These are phyloP conservation scores for Hippophae rhamnoides DNA, from an alignment of 306 rosid genomes.

Conservation along the genomic window DNA sequence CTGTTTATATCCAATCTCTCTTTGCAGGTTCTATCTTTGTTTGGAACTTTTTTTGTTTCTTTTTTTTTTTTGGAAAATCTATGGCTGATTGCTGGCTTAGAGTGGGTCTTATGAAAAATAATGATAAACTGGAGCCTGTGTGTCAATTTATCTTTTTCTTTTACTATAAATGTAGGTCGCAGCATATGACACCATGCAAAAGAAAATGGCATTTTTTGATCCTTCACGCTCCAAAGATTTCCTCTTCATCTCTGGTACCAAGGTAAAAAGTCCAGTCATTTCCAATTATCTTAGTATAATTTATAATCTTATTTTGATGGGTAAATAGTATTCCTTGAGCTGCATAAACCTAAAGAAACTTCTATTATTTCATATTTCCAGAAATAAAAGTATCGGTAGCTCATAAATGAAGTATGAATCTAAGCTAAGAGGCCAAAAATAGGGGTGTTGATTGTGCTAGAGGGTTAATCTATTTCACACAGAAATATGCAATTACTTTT, in stretches of 20 bases:
- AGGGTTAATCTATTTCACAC: too few species aligned
- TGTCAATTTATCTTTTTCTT: background rate
- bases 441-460: too few species aligned
- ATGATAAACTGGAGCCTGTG: background rate
- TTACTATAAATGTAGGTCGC: constrained; percentile 61
- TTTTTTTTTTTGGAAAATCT: background rate
- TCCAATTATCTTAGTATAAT: too few species aligned
- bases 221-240: constrained; percentile 77
- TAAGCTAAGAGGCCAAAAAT: too few species aligned
- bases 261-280: constrained; percentile 35
- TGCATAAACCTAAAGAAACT: background rate
- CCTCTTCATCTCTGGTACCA: constrained; percentile 94
- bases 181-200: constrained; percentile 68
- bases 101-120: constrained; percentile 1
- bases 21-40: too few species aligned
- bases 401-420: too few species aligned
- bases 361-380: too few species aligned
- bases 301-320: constrained; percentile 1
- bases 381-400: too few species aligned
- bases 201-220: constrained; percentile 93
- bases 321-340: constrained; percentile 2
- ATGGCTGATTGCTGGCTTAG: background rate
- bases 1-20: too few species aligned
- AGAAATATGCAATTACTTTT: too few species aligned
- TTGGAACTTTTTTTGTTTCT: background rate